Conservation (phyloP, 2,329 filamentous ascomycete species). For the Fusarium lateritium region DNA sequence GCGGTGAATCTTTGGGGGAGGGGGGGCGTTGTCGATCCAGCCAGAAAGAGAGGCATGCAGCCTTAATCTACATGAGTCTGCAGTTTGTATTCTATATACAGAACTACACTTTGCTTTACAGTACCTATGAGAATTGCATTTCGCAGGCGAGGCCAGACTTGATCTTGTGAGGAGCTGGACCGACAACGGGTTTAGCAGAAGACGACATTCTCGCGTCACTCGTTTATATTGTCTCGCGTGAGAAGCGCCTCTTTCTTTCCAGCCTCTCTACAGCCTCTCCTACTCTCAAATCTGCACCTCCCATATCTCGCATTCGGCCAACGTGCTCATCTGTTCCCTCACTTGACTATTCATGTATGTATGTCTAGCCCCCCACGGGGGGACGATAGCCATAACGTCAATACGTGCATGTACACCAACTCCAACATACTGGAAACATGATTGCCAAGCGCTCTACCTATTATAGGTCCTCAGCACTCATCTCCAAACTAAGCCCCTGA, state of each 20-base stretch:
- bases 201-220: constrained; percentile 15
- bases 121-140: constrained; percentile 1
- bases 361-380: not conserved
- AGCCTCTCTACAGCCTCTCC: constrained; percentile 3
- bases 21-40: constrained; percentile 33
- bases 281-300: constrained; percentile 9
- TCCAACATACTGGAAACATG: constrained; percentile 1
- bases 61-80: constrained; percentile 33
- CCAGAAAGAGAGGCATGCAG: constrained; percentile 37
- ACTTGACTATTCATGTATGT: not conserved
- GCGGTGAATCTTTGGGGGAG: constrained; percentile 31
- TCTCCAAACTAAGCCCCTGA: constrained; percentile 3
- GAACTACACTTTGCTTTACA: not conserved
- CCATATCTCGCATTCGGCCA: constrained; percentile 4
- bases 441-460: not conserved
- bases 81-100: constrained; percentile 19
- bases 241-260: not conserved
- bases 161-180: not conserved
- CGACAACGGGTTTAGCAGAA: not conserved
- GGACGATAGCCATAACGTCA: not conserved
- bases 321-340: constrained; percentile 8
- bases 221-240: not conserved
- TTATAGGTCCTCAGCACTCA: not conserved
- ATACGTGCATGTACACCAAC: not conserved
- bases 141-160: constrained; percentile 1